phyloP scores from a whole-genome alignment of 192 early-diverging fungal genomes.

The Mortierella antarctica region DNA sequence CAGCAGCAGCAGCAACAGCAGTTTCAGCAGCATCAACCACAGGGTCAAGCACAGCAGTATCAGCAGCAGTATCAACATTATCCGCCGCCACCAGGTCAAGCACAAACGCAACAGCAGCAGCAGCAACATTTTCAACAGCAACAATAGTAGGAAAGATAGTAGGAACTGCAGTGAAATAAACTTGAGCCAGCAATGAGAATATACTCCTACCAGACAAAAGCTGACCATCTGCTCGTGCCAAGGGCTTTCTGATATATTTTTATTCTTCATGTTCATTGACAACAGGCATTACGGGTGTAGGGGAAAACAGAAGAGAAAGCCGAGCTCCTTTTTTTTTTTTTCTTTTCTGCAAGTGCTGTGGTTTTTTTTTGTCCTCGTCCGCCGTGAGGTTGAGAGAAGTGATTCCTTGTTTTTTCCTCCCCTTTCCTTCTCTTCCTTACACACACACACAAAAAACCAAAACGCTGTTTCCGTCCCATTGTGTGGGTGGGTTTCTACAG shows the following conservation, averaged over 20 bases:
- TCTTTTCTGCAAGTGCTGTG: not conserved
- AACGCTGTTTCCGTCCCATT: not conserved
- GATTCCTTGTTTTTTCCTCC: too few species aligned
- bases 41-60: not conserved
- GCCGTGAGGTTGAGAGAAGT: too few species aligned
- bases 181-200: too few species aligned
- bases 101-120: not conserved
- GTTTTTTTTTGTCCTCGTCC: not conserved
- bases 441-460: not conserved
- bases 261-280: not conserved
- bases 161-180: too few species aligned
- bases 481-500: constrained; percentile 7
- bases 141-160: not conserved
- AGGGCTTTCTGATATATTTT: too few species aligned
- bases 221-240: too few species aligned
- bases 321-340: not conserved
- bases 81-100: not conserved
- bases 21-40: not conserved
- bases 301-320: not conserved
- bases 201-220: too few species aligned
- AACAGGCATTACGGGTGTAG: not conserved
- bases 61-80: not conserved
- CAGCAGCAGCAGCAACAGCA: not conserved
- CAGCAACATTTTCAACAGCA: not conserved
- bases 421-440: not conserved